Evolutionary conservation across 176 grass and related monocot species (phyloP), one percentile per base, ranked within the genome.

Genomic region (Carex littledalei): DNA sequence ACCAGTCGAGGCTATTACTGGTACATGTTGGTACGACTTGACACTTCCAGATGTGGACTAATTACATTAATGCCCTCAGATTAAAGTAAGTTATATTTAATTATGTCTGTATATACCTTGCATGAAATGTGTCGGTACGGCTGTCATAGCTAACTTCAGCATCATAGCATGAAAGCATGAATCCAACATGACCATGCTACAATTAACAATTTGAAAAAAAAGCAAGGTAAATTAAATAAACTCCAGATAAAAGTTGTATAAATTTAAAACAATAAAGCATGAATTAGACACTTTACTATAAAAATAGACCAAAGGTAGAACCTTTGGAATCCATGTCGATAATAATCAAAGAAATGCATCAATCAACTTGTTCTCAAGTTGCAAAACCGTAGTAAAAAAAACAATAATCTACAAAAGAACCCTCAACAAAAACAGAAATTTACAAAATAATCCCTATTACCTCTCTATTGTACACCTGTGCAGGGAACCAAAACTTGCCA

Each of bases 401-500:
- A 65, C 0, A 63, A 56, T 18, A 78, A 56, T 82, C 20, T 64
- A 65, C 79, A 65, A 82, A 49, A 26, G 18, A 62, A 49, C 16
- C 31, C 34, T 49, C 2, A 41, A 41, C 8, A 81, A 64, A 45
- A 43, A 43, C 58, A 82, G 1, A 65, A 79, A 35, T 58, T 82
- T 65, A 24, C 59, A 63, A 82, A 65, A 13, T 55, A 13, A 68
- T 52, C n/a, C 60, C 9, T 66, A 52, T 79, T 92, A 99, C 96
- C 96, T 99, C 96, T 65, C 96, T 91, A 83, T 99, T 99, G 91
- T 99, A 99, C 63, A 99, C 96, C 55, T 99, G 96, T 61, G 93
- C 93, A 13, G 96, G 96, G 76, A 99, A 99, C 93, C 91, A 95
- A 58, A 94, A 92, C 49, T 88, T 92, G 68, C 96, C 93, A 63